Percentiles rank a stretch among this genome's conserved stretches.
phyloP scores from a whole-genome alignment of 1,284 basidiomycete species.

The Cryptococcus sp. region DNA sequence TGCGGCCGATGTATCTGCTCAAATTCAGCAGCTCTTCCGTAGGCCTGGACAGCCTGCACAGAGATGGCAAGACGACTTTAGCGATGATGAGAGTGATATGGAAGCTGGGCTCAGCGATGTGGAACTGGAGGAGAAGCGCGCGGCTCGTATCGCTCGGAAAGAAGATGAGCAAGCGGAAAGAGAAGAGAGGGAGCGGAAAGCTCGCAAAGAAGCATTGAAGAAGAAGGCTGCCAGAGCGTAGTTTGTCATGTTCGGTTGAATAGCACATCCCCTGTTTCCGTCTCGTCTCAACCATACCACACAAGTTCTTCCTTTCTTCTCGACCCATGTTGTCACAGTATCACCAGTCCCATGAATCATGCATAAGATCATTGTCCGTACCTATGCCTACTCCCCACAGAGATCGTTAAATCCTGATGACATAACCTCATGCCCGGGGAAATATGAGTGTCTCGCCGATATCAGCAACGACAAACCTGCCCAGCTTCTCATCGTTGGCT shows the following conservation, averaged over 20 bases:
- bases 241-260: neutral
- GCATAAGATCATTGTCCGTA: neutral
- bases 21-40: conserved; percentile 37
- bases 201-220: conserved; percentile 36
- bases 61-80: conserved; percentile 15
- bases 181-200: conserved; percentile 37
- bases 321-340: neutral
- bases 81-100: conserved; percentile 40
- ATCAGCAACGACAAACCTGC: conserved; percentile 47
- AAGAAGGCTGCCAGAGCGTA: conserved; percentile 10
- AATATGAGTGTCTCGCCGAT: conserved; percentile 47
- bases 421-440: conserved; percentile 7
- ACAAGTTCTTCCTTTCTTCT: neutral
- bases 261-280: too few species aligned
- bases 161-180: conserved; percentile 47
- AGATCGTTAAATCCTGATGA: neutral
- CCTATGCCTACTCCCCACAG: neutral
- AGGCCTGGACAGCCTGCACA: conserved; percentile 21
- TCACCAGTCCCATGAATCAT: neutral
- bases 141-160: conserved; percentile 37
- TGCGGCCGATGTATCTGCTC: conserved; percentile 28
- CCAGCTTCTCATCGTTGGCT: conserved; percentile 18
- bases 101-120: conserved; percentile 48
- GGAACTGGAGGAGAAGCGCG: conserved; percentile 41
- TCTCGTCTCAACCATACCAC: too few species aligned